Percentiles rank a stretch among this genome's conserved stretches.
Conservation (phyloP, 73 alveolate genomes). For the Paramecium primaurelia region DNA sequence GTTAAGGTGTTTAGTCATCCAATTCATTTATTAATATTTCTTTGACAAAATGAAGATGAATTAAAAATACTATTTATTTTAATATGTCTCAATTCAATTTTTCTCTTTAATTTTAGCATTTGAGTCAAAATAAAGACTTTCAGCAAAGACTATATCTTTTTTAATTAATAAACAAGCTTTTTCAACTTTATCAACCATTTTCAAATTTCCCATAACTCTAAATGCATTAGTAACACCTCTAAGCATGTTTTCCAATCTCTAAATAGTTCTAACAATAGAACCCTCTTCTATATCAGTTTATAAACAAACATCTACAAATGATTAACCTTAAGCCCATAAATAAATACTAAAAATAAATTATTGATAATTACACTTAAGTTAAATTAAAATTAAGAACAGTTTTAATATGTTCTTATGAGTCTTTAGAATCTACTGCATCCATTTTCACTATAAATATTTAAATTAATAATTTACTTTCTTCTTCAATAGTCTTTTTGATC, state of each 20-base stretch:
- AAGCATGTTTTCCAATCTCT: slow-evolving; percentile 61
- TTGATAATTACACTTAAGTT: slow-evolving; percentile 50
- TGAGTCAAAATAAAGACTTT: slow-evolving; percentile 69
- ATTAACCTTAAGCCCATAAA: slow-evolving; percentile 74
- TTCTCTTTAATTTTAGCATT: background rate
- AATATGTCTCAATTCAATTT: background rate
- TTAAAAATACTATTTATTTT: background rate
- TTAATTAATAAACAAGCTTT: slow-evolving; percentile 65
- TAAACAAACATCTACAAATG: slow-evolving; percentile 66
- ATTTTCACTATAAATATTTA: background rate
- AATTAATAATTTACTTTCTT: background rate
- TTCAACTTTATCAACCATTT: slow-evolving; percentile 65
- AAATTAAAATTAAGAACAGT: slow-evolving; percentile 62
- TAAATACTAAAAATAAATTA: background rate
- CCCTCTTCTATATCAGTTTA: slow-evolving; percentile 72
- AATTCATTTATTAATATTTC: background rate
- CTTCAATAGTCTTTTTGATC: background rate
- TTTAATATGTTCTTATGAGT: background rate
- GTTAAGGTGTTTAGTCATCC: background rate
- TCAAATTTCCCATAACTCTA: slow-evolving; percentile 66
- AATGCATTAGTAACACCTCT: slow-evolving; percentile 66
- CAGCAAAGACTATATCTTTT: slow-evolving; percentile 80
- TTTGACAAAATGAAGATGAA: background rate
- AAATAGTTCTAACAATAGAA: slow-evolving; percentile 68
- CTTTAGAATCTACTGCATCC: background rate